phyloP scores from a whole-genome alignment of 192 early-diverging fungal genomes.

The Coemansia reversa region DNA sequence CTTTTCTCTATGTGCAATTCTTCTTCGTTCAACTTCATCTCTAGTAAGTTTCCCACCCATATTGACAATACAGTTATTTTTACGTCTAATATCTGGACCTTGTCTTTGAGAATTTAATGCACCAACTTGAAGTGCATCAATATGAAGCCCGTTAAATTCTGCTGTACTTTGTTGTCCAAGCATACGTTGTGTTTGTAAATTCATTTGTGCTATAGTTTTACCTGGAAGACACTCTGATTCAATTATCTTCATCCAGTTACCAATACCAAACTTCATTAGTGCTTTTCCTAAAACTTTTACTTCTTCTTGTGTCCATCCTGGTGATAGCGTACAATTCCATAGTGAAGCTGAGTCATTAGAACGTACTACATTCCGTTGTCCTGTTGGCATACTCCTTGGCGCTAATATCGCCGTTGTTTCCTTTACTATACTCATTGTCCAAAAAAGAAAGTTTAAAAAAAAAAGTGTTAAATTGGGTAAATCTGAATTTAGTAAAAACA shows the following conservation, averaged over 20 bases:
- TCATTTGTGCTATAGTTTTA: slow-evolving; percentile 98
- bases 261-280: slow-evolving; percentile 86
- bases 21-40: slow-evolving; percentile 70
- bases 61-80: slow-evolving; percentile 95
- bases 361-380: slow-evolving; percentile 85
- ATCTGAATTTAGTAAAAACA: slow-evolving; percentile 8
- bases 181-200: slow-evolving; percentile 91
- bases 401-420: slow-evolving; percentile 42
- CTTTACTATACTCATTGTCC: slow-evolving; percentile 7
- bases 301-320: slow-evolving; percentile 87
- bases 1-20: slow-evolving; percentile 73
- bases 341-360: slow-evolving; percentile 93
- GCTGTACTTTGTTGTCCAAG: slow-evolving; percentile 95
- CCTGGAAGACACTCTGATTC: slow-evolving; percentile 85
- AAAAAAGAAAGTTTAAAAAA: neutral
- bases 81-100: slow-evolving; percentile 81
- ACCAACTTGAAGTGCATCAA: slow-evolving; percentile 86
- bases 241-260: slow-evolving; percentile 96
- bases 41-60: slow-evolving; percentile 76
- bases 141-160: slow-evolving; percentile 91
- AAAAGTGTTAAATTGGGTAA: slow-evolving; percentile 14
- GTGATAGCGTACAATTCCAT: slow-evolving; percentile 93
- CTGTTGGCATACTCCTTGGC: slow-evolving; percentile 86
- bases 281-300: slow-evolving; percentile 80
- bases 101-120: slow-evolving; percentile 79